These are phyloP conservation scores for Naganishia sp. DNA, from an alignment of 1,284 basidiomycete species.

Conservation along the genomic window DNA sequence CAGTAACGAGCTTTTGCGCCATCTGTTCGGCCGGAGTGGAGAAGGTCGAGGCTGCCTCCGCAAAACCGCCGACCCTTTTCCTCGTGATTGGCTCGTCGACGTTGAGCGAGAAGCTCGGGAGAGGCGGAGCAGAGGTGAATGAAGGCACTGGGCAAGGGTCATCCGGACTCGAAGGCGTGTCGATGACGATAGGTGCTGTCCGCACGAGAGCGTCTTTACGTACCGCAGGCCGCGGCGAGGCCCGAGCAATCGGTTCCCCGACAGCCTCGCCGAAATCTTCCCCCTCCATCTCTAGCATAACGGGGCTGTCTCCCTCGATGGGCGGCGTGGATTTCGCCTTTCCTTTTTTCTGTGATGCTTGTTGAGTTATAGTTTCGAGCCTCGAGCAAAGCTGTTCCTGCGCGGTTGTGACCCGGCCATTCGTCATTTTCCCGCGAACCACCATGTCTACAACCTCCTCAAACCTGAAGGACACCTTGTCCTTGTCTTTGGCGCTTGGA, in stretches of 20 bases:
- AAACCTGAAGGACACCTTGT: conserved; percentile 6
- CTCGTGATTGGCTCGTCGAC: neutral
- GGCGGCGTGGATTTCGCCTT: neutral
- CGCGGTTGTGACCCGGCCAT: neutral
- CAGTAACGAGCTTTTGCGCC: neutral
- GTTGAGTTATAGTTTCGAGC: neutral
- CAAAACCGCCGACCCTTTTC: neutral
- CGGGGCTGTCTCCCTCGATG: no score
- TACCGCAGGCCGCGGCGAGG: neutral
- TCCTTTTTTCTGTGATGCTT: neutral
- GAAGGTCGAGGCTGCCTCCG: no score
- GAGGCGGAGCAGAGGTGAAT: neutral
- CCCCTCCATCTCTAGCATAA: conserved; percentile 5
- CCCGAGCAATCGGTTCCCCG: neutral
- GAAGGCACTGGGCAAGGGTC: neutral
- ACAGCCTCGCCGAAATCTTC: conserved; percentile 26
- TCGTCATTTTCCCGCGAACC: conserved; percentile 4
- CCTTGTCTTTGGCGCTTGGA: conserved; percentile 5
- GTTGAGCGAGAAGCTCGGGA: neutral
- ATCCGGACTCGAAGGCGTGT: conserved; percentile 12
- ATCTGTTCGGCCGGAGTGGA: no score
- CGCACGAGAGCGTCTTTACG: neutral
- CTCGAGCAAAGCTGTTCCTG: conserved; percentile 4
- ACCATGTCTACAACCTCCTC: conserved; percentile 16
- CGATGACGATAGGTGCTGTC: neutral